Base-by-base conservation (phyloP, 2,329 filamentous ascomycete genomes). In the Sporothrix brunneoviolacea region DNA sequence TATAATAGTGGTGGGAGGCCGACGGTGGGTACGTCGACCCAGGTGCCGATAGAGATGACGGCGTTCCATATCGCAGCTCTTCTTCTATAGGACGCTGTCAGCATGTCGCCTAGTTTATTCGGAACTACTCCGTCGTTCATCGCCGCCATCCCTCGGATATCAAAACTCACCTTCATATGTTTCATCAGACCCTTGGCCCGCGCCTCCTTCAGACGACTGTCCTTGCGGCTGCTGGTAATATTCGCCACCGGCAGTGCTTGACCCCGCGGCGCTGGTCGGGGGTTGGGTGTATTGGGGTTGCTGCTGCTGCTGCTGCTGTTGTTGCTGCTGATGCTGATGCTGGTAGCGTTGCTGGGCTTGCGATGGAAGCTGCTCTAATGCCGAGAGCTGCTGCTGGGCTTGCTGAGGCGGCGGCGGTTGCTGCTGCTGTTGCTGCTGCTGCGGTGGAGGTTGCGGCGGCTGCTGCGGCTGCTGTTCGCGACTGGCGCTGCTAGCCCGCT, bases 41-140 rank as follows among this genome's bases (percentile, higher is more conserved):
- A 4, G 52, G 38, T 15, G 52, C 50, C 61, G 54, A 57, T 50
- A 70, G 66, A 22, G 75, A 73, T 35, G 71, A 67, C 19, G 76
- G 70, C 8, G 74, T 74, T 59, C 81, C 77, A 64, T 79, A 80
- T 55, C 82, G 78, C 65, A 80, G 78, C 27, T 48, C 40, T 43
- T 44, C 48, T 66, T 90, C 85, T 52, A n/a, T 21, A 40, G 16
- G 19, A 36, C n/a, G n/a, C 18, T 33, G 40, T 50, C 18, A 50
- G 47, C 47, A 27, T 16, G 19, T 40, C 12, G 18, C n/a, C 22
- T 3, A 13, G 8, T n/a, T 18, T 24, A 12, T 35, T 16, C 18
- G 16, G 28, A 15, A 4, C 21, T 10, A 19, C 10, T 10, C 24
- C 24, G 24, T 24, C n/a, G 7, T n/a, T 13, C 16, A 3, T 19